Evolutionary conservation across 1,284 basidiomycete species (phyloP).

Genomic region (Trichosporon asahii): DNA sequence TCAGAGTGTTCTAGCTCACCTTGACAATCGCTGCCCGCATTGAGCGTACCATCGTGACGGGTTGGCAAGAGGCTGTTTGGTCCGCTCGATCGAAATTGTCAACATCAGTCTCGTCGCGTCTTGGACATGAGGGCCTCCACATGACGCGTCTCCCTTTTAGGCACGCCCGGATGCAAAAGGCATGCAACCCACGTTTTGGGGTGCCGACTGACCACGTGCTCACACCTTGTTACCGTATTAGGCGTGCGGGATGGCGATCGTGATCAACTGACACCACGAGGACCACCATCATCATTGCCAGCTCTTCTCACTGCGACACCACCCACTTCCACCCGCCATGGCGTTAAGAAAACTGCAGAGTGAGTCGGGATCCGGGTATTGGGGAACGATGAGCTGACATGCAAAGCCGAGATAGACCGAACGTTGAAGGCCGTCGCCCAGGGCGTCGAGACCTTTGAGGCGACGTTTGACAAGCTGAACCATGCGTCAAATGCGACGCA

Average conservation of each 20-base stretch:
- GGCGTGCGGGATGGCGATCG: background rate
- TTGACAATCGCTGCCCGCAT: conserved; percentile 51
- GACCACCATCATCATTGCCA: conserved; percentile 1
- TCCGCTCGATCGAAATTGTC: conserved; percentile 6
- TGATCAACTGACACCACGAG: conserved; percentile 9
- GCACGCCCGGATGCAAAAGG: background rate
- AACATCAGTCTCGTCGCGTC: conserved; percentile 12
- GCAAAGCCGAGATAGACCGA: conserved; percentile 87
- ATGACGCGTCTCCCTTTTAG: conserved; percentile 7
- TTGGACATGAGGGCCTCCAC: conserved; percentile 17
- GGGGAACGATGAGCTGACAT: background rate
- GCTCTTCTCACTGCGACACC: conserved; percentile 6
- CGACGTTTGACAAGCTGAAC: conserved; percentile 95
- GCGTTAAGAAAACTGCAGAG: conserved; percentile 47
- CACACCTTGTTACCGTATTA: background rate
- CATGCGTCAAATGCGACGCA: conserved; percentile 82
- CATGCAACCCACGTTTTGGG: background rate
- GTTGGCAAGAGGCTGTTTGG: background rate
- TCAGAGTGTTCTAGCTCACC: conserved; percentile 27
- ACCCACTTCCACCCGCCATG: conserved; percentile 26
- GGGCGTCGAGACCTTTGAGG: conserved; percentile 91
- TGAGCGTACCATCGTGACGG: conserved; percentile 37
- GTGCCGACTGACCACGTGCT: background rate
- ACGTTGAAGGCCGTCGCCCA: conserved; percentile 91
- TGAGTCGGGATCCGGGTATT: conserved; percentile 18